Percentiles rank a stretch among this genome's conserved stretches.
These are phyloP conservation scores for Mucor plumbeus DNA, from an alignment of 371 early-diverging fungal species.

Conservation along the genomic window DNA sequence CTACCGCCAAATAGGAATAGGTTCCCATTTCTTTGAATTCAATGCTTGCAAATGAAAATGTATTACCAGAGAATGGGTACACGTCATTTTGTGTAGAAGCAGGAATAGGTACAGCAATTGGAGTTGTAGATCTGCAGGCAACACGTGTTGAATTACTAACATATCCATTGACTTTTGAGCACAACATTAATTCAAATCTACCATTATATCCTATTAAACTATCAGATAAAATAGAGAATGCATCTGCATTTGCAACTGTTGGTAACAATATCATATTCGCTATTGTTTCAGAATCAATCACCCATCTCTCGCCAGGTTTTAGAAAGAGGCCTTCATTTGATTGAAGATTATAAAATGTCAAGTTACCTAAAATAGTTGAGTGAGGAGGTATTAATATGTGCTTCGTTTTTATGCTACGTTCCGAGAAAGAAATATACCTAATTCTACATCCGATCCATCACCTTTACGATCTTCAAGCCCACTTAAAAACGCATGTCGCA, in stretches of 20 bases:
- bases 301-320: slow-evolving; percentile 31
- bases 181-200: slow-evolving; percentile 53
- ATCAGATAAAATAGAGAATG: slow-evolving; percentile 56
- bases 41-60: slow-evolving; percentile 52
- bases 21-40: slow-evolving; percentile 47
- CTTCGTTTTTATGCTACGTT: slow-evolving; percentile 10
- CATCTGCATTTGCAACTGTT: slow-evolving; percentile 44
- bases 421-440: slow-evolving; percentile 27
- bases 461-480: slow-evolving; percentile 59
- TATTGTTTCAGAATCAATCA: slow-evolving; percentile 16
- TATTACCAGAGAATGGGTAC: slow-evolving; percentile 45
- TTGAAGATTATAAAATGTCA: slow-evolving; percentile 25
- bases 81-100: slow-evolving; percentile 46
- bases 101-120: slow-evolving; percentile 47
- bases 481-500: slow-evolving; percentile 65
- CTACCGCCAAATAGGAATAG: slow-evolving; percentile 52
- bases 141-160: slow-evolving; percentile 20
- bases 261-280: slow-evolving; percentile 35
- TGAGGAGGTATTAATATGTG: neutral
- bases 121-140: slow-evolving; percentile 34
- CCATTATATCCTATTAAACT: slow-evolving; percentile 36
- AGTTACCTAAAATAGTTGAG: slow-evolving; percentile 23
- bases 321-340: slow-evolving; percentile 23
- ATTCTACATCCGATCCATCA: slow-evolving; percentile 39
- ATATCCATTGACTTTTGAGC: slow-evolving; percentile 30